phyloP scores from a whole-genome alignment of 306 rosid species.

The Hippophae gyantsensis region DNA sequence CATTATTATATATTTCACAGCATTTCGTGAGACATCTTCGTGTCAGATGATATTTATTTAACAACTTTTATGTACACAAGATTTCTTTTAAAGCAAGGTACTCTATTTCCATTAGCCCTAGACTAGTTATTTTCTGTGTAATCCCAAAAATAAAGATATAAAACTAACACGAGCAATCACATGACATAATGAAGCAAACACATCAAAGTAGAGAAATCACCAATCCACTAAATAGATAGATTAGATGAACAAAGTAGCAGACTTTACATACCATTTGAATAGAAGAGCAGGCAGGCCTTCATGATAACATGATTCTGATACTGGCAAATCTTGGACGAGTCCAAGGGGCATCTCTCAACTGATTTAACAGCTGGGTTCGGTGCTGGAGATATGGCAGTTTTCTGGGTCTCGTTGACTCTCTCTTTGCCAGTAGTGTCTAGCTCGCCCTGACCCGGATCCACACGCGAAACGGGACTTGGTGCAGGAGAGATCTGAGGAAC shows the following conservation, averaged over 20 bases:
- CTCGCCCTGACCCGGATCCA: neutral
- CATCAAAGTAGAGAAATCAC: neutral
- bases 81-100: too few species aligned
- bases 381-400: neutral
- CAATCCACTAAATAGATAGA: neutral
- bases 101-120: too few species aligned
- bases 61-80: neutral
- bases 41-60: too few species aligned
- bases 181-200: neutral
- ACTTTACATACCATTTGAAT: conserved; percentile 7
- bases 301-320: neutral
- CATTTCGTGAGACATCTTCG: neutral
- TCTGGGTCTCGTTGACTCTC: neutral
- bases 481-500: neutral
- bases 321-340: neutral
- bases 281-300: conserved; percentile 5
- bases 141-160: too few species aligned
- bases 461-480: conserved; percentile 5
- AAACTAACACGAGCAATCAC: neutral
- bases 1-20: too few species aligned
- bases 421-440: neutral
- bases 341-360: conserved; percentile 1
- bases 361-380: conserved; percentile 1
- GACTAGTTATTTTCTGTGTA: too few species aligned
- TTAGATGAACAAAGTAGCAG: neutral